Percentiles rank a stretch among this genome's conserved stretches.
Evolutionary conservation across 768 basidiomycete species (phyloP).

Genomic region (Butyriboletus loyo): DNA sequence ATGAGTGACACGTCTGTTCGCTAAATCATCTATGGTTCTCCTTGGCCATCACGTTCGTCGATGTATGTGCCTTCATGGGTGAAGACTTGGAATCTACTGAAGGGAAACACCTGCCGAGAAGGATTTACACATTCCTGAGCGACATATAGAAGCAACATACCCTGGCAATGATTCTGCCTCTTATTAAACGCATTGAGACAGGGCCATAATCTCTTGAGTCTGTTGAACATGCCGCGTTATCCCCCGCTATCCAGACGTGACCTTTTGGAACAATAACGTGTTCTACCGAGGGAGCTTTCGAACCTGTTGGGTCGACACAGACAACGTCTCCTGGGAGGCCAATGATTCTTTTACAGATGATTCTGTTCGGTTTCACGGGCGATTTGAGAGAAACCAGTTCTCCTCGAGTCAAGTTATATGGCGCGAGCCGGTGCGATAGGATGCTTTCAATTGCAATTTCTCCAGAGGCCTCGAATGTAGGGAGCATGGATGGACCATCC

Average conservation of each 20-base stretch:
- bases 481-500: conserved; percentile 77
- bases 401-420: conserved; percentile 57
- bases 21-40: background rate
- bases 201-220: conserved; percentile 96
- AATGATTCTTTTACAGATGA: conserved; percentile 86
- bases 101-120: conserved; percentile 28
- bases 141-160: conserved; percentile 36
- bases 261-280: conserved; percentile 81
- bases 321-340: conserved; percentile 88
- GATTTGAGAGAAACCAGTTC: conserved; percentile 74
- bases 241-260: conserved; percentile 88
- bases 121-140: background rate
- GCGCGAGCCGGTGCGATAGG: conserved; percentile 50
- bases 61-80: conserved; percentile 19
- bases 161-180: conserved; percentile 62
- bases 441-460: conserved; percentile 66
- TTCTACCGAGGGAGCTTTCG: conserved; percentile 58
- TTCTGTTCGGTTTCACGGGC: conserved; percentile 60
- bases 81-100: conserved; percentile 28
- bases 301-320: conserved; percentile 83
- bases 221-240: conserved; percentile 77
- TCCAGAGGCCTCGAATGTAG: conserved; percentile 58
- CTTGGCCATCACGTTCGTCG: conserved; percentile 10
- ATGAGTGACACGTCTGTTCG: background rate
- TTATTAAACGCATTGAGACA: conserved; percentile 76